These are phyloP conservation scores for Yamadazyma philogaea DNA, from an alignment of 805 yeast species.

Conservation along the genomic window DNA sequence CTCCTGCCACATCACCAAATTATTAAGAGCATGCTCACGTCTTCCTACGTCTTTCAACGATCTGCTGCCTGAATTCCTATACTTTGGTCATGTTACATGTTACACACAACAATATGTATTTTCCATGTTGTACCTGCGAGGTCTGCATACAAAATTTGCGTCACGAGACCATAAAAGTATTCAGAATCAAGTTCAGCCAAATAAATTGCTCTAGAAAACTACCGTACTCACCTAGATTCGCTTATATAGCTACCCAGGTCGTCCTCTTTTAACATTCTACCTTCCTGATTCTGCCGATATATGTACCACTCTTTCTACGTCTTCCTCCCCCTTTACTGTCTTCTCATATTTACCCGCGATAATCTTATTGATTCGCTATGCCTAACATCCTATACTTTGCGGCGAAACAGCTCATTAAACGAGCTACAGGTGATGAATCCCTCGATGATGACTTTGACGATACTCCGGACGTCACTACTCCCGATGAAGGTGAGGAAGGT, in stretches of 20 bases:
- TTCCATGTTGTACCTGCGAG: too few species aligned
- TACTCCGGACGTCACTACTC: constrained; percentile 38
- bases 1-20: too few species aligned
- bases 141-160: not conserved
- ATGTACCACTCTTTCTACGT: too few species aligned
- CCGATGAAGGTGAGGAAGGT: constrained; percentile 51
- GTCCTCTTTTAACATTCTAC: too few species aligned
- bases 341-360: not conserved
- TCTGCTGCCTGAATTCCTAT: not conserved
- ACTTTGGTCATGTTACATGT: too few species aligned
- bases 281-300: too few species aligned
- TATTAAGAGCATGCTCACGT: too few species aligned
- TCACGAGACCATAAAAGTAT: not conserved
- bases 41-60: too few species aligned
- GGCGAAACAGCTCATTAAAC: constrained; percentile 27
- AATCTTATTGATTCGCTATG: constrained; percentile 16
- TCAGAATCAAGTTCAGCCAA: not conserved
- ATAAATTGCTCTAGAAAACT: too few species aligned
- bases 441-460: constrained; percentile 33
- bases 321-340: not conserved
- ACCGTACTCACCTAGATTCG: too few species aligned
- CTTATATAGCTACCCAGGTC: too few species aligned
- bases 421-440: constrained; percentile 23
- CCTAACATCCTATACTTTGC: constrained; percentile 24
- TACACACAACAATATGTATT: too few species aligned